phyloP scores from a whole-genome alignment of 2,329 filamentous ascomycete species.

The Phaeosphaeria sp. region DNA sequence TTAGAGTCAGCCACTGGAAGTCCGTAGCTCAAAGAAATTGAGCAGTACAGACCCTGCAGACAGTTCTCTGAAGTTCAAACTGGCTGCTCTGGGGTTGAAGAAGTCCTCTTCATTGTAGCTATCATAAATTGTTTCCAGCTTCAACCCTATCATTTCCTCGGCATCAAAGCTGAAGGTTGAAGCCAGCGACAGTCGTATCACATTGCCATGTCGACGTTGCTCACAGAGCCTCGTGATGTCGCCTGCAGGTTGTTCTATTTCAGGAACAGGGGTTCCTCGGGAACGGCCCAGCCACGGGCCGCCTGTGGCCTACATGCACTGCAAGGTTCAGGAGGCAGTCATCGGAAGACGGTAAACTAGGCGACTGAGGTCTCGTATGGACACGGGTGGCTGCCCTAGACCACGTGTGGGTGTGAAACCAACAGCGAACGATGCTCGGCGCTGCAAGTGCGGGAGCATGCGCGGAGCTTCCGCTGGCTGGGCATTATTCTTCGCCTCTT shows the following conservation, averaged over 20 bases:
- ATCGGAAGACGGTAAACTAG: neutral
- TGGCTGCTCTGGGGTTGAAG: too few relatives aligned
- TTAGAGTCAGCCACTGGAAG: neutral
- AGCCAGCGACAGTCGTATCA: too few relatives aligned
- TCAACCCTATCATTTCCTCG: too few relatives aligned
- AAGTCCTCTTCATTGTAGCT: too few relatives aligned
- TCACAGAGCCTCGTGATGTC: neutral
- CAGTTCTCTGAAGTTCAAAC: neutral
- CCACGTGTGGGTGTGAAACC: neutral
- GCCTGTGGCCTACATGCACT: neutral
- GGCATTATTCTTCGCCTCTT: neutral
- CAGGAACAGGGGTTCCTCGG: neutral
- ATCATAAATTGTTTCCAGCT: too few relatives aligned
- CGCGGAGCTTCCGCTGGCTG: neutral
- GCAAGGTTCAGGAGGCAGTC: neutral
- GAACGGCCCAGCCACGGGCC: neutral
- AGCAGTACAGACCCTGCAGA: neutral
- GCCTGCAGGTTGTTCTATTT: neutral
- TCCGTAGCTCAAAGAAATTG: neutral
- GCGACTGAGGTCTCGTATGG: neutral
- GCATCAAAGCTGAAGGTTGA: too few relatives aligned
- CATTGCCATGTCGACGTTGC: neutral
- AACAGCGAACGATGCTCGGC: neutral
- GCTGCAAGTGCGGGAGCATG: neutral
- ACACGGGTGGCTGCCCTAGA: neutral